Evolutionary conservation across 352 stramenopile species (phyloP).

Genomic region (Phytophthora citricola): DNA sequence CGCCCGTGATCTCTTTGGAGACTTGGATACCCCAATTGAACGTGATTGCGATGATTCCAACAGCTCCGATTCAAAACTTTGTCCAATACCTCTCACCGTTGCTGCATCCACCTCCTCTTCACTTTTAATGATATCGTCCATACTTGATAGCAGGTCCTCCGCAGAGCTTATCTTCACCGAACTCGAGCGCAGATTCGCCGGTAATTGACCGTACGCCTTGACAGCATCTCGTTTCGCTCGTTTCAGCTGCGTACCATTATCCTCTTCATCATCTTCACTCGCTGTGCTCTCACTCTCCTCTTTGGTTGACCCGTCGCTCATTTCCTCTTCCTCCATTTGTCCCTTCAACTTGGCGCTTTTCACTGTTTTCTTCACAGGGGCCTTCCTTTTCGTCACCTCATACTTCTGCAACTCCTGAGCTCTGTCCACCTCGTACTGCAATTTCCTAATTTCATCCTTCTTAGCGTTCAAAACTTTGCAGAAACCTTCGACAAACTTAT

Average conservation of each 20-base stretch:
- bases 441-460: constrained; percentile 63
- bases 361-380: constrained; percentile 5
- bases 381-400: constrained; percentile 15
- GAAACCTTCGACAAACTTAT: constrained; percentile 53
- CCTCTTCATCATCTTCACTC: constrained; percentile 9
- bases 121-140: constrained; percentile 53
- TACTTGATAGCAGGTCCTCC: constrained; percentile 48
- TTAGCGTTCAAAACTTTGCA: constrained; percentile 64
- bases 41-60: background rate
- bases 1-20: background rate
- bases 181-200: constrained; percentile 16
- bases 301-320: constrained; percentile 24
- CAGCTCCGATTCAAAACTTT: background rate
- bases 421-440: constrained; percentile 43
- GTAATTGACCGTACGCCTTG: constrained; percentile 49
- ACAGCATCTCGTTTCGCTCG: constrained; percentile 28
- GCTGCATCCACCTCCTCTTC: constrained; percentile 25
- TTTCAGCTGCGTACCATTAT: constrained; percentile 7
- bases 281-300: constrained; percentile 24
- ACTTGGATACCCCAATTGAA: background rate
- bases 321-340: constrained; percentile 20
- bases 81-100: constrained; percentile 2
- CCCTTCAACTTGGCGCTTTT: constrained; percentile 45
- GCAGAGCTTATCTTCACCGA: constrained; percentile 49
- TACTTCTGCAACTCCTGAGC: constrained; percentile 5